These are phyloP conservation scores for Orbilia javanica DNA, from an alignment of 2,329 filamentous ascomycete genomes.

Conservation along the genomic window DNA sequence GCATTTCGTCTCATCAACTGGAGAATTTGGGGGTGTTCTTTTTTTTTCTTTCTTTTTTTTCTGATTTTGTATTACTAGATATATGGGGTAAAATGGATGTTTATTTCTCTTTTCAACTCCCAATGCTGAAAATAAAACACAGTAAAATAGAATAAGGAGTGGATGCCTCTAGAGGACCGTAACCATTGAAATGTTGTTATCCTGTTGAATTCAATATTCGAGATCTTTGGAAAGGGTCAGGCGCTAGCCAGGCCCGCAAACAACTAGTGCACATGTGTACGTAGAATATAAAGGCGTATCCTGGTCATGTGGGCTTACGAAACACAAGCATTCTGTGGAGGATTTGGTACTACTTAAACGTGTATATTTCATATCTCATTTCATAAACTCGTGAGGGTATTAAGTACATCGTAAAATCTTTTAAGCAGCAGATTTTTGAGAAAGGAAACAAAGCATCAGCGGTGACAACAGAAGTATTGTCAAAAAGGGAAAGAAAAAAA, in stretches of 20 bases:
- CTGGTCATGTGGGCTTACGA: too few species aligned
- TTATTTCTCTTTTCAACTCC: slow-evolving; percentile 21
- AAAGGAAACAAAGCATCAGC: neutral
- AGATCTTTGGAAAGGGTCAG: slow-evolving; percentile 5
- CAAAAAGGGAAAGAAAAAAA: neutral
- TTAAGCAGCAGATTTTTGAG: neutral
- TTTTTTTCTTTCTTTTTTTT: too few species aligned
- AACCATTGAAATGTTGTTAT: neutral
- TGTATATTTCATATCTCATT: slow-evolving; percentile 14
- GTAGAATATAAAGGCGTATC: too few species aligned
- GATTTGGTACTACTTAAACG: too few species aligned
- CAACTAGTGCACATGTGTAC: too few species aligned
- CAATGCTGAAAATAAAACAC: neutral
- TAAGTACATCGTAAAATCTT: slow-evolving; percentile 24
- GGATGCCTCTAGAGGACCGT: too few species aligned
- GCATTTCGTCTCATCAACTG: slow-evolving; percentile 24
- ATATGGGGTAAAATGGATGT: slow-evolving; percentile 27
- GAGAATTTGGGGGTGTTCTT: slow-evolving; percentile 14
- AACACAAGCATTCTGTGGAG: too few species aligned
- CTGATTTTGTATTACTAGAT: slow-evolving; percentile 51
- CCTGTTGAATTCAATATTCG: neutral
- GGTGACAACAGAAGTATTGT: neutral
- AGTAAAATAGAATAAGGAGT: too few species aligned
- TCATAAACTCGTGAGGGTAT: slow-evolving; percentile 21
- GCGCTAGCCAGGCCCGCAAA: neutral